Base-by-base conservation (phyloP, 2,329 filamentous ascomycete species). In the Mycosphaerella arachidis region DNA sequence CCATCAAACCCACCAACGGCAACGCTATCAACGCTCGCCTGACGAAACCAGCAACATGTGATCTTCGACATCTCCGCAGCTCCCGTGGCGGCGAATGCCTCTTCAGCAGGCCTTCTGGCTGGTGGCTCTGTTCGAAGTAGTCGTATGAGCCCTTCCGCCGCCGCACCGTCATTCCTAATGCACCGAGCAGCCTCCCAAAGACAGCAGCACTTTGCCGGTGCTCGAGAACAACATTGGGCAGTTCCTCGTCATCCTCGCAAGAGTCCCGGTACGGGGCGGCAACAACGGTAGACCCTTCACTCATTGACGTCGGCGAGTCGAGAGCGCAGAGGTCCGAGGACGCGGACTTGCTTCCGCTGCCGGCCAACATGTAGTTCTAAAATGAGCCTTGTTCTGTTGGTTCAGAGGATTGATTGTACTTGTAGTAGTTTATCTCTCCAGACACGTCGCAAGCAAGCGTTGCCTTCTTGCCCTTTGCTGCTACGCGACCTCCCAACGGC, bases 1-100 rank as follows among this genome's bases (percentile, higher is more conserved):
- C 58, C 57, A 62, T 56, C 54, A 67, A 53, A n/a, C 58, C 30
- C 13, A 54, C 51, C 8, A 66, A 20, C 2, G 65, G 62, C 10
- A 61, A 48, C 5, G 48, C 56, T 10, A 66, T 27, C 31, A 61
- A 58, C 24, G 48, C 30, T 20, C 59, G 51, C 46, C 45, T 60
- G 30, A 65, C 30, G 16, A 59, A 46, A 10, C 50, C 60, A n/a
- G 52, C 58, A 31, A 60, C 57, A 51, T 60, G 50, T 20, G 56
- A 43, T 40, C 61, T 56, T 20, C 59, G 60, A 56, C 61, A 51
- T 46, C 53, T 53, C 31, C 59, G 61, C 29, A 55, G 33, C 33
- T 63, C 64, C 27, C 57, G 35, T 24, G 55, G 53, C 13, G 62
- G 55, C 12, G 59, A 52, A 40, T 56, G 53, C 27, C 52, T 55